Evolutionary conservation across 306 rosid genomes (phyloP), one percentile per base, ranked within the genome.

Genomic region (Casuarina equisetifolia): DNA sequence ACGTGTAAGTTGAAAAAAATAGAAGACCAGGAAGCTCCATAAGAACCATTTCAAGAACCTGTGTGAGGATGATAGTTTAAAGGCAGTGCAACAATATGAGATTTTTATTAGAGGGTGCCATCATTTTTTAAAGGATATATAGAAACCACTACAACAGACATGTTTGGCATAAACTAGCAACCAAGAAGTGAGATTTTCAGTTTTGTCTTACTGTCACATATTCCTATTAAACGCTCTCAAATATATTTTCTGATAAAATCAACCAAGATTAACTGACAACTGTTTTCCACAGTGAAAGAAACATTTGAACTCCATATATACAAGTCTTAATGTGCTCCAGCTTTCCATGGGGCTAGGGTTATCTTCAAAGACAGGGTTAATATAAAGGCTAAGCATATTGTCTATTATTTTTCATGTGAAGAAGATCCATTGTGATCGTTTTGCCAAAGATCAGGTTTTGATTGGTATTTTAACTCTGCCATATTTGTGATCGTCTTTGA

Each of bases 21-120:
- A 92, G 79, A 80, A 92, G 92, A 50, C 89, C 85, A n/a, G 97
- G 97, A 82, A 88, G 75, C 79, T 92, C 97, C 96, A 90, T 87
- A 17, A 90, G 57, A 83, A 89, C 86, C 77, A 84, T 82, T 83
- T 84, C 92, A 70, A 92, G 78, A 49, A 67, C 87, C 96, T 90
- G 76, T n/a, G 72, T 48, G 73, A 82, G 43, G 51, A 76, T 64
- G 68, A 64, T 64, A 48, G 69, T 74, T 71, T 40, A n/a, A 62
- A 48, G 52, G 51, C 12, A 63, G 79, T n/a, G 58, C 67, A 43
- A 66, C 78, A 54, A 68, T 72, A 69, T 75, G 54, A 38, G 17
- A 10, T 17, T 1, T 38, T 17, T 7, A 40, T 39, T 5, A 40
- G 20, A 4, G 11, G 17, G 39, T 36, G 45, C 3, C 20, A 39